Evolutionary conservation across 768 basidiomycete genomes (phyloP), one percentile per base, ranked within the genome.

Genomic region (Lactifluus piperatus): DNA sequence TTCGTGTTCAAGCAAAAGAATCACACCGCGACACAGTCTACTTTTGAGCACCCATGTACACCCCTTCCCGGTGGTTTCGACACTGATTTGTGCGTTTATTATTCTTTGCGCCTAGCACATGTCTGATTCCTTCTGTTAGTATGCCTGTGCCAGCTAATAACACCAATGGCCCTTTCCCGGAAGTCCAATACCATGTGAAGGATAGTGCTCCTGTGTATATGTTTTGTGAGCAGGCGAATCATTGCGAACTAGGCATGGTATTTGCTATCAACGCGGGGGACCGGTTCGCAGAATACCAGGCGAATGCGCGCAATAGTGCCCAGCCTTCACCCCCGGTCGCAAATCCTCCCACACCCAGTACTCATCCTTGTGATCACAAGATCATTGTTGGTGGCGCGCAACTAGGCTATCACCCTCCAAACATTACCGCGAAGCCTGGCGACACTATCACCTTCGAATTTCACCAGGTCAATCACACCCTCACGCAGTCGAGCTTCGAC

Each of bases 161-260:
- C 41, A 77, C 75, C 18, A 66, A 65, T 39, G 73, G 70, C 44
- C 70, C 73, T 11, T 84, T 82, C 68, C 78, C 74, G 11, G 68
- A 72, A 5, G 80, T 79, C 0, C 67, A 75, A 51, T 71, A 78
- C 48, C 71, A 66, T 2, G 73, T 84, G 3, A 37, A 61, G 5
- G 72, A 77, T 58, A 72, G 67, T 3, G 70, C 76, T 55, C 80
- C 83, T 3, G 70, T 80, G 55, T 85, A 82, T 82, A 74, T 81
- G 8, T 84, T 76, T 70, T 85, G 83, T 68, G 71, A 75, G 18
- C 83, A 85, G 67, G 69, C 70, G 14, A 70, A 71, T 51, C 84
- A 85, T 67, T 85, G 84, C 57, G 74, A 75, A 43, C 68, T 72
- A 50, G 82, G 83, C 16, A 86, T 85, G 84, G 84, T 85, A 27